phyloP scores from a whole-genome alignment of 495 filamentous ascomycete genomes.

The Hapsidospora chrysogenum region DNA sequence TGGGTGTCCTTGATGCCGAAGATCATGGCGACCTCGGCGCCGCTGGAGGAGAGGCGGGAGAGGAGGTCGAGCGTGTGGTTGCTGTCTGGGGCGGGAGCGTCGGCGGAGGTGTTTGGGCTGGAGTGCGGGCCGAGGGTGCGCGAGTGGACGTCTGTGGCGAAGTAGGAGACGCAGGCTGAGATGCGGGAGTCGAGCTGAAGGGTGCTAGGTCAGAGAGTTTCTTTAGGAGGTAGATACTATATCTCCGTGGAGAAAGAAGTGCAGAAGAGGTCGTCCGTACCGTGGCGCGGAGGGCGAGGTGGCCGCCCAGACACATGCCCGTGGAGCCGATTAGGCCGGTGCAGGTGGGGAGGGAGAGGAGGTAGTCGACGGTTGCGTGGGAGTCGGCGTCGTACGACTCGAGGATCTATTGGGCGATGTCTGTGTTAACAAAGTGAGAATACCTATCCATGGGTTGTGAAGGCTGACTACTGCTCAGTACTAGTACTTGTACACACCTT shows the following conservation, averaged over 20 bases:
- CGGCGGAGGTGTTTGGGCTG: constrained; percentile 13
- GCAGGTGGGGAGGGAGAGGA: constrained; percentile 62
- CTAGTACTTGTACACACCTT: constrained; percentile 53
- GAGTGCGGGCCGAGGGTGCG: constrained; percentile 45
- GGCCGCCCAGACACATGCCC: constrained; percentile 92
- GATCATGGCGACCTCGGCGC: constrained; percentile 73
- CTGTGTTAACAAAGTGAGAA: neutral
- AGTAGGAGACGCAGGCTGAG: constrained; percentile 67
- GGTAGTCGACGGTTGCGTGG: constrained; percentile 50
- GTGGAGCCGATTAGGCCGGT: constrained; percentile 74
- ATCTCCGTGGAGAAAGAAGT: neutral
- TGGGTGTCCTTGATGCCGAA: constrained; percentile 86
- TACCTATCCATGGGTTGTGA: neutral
- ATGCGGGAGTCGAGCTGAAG: constrained; percentile 51
- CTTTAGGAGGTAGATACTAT: no score
- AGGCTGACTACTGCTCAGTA: neutral
- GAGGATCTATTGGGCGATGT: constrained; percentile 38
- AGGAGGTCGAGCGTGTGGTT: constrained; percentile 24
- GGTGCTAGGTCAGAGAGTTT: neutral
- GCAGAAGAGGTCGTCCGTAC: constrained; percentile 9
- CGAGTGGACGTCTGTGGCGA: constrained; percentile 81
- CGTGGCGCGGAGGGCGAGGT: constrained; percentile 71
- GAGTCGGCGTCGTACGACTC: constrained; percentile 84
- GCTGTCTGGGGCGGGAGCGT: constrained; percentile 12
- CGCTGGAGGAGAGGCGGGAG: constrained; percentile 36